These are phyloP conservation scores for Myrica gale DNA, from an alignment of 306 rosid genomes.

Conservation along the genomic window DNA sequence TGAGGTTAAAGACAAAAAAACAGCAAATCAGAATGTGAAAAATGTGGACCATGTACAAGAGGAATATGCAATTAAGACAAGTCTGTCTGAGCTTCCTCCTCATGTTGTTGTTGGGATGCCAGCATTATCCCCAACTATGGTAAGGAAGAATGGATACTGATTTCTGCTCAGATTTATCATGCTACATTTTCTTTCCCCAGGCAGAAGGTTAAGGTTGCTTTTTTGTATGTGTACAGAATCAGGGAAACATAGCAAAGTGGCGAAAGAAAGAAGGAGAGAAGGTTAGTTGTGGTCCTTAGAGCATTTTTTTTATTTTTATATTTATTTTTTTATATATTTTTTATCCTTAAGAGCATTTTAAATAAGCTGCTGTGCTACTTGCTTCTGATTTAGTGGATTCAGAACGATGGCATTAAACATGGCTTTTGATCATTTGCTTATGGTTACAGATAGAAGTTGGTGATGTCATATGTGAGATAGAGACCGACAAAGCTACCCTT, in stretches of 20 bases:
- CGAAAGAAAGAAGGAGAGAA: constrained; percentile 94
- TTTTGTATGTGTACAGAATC: constrained; percentile 53
- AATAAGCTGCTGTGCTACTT: constrained; percentile 9
- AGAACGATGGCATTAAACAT: constrained; percentile 1
- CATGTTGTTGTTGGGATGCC: constrained; percentile 83
- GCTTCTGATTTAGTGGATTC: background rate
- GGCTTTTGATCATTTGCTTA: constrained; percentile 17
- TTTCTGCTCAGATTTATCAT: constrained; percentile 16
- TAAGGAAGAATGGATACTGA: constrained; percentile 33
- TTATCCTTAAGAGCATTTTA: constrained; percentile 11
- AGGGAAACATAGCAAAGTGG: constrained; percentile 88
- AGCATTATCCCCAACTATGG: constrained; percentile 97
- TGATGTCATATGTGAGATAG: constrained; percentile 95
- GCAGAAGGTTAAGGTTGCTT: constrained; percentile 22
- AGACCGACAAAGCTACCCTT: constrained; percentile 97
- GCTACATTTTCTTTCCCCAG: constrained; percentile 25
- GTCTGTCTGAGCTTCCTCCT: constrained; percentile 74
- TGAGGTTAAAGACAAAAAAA: constrained; percentile 40
- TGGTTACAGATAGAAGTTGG: constrained; percentile 87
- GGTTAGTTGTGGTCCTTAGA: constrained; percentile 56
- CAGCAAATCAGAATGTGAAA: constrained; percentile 39
- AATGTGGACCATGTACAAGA: constrained; percentile 48
- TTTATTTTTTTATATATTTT: no score
- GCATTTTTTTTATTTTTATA: no score
- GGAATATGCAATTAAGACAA: constrained; percentile 49